Evolutionary conservation across 257 asterid species (phyloP).

Genomic region (Salvia splendens): DNA sequence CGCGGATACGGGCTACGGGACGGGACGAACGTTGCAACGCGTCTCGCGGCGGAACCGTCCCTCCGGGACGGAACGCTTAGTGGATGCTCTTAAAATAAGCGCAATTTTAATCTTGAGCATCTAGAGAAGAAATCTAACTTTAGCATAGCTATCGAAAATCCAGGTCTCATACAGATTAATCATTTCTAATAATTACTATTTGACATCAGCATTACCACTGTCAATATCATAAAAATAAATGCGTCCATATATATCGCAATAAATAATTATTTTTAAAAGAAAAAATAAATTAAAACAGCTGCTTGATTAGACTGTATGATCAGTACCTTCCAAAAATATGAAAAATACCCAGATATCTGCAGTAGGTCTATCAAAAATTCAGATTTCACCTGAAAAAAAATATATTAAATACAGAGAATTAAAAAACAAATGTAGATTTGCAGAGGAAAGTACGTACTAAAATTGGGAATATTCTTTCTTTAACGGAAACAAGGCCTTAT

Average conservation of each 20-base stretch:
- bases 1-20: no score
- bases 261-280: not conserved
- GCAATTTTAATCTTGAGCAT: not conserved
- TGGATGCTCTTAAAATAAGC: not conserved
- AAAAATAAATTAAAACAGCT: not conserved
- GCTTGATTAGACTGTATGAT: slow-evolving; percentile 14
- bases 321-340: slow-evolving; percentile 19
- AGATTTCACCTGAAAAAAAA: not conserved
- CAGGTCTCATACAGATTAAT: slow-evolving; percentile 37
- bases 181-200: slow-evolving; percentile 41
- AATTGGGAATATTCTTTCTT: slow-evolving; percentile 39
- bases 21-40: no score
- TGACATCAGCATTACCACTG: slow-evolving; percentile 36
- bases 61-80: no score
- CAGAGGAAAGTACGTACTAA: slow-evolving; percentile 33
- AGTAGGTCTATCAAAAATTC: slow-evolving; percentile 14
- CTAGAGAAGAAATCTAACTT: not conserved
- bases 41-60: no score
- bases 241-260: not conserved
- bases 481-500: slow-evolving; percentile 44
- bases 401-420: not conserved
- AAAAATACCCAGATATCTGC: slow-evolving; percentile 33
- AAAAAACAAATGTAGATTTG: not conserved
- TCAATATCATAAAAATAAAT: slow-evolving; percentile 21
- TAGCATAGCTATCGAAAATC: slow-evolving; percentile 12